Percentiles rank a stretch among this genome's conserved stretches.
Conservation (phyloP, 2,329 filamentous ascomycete genomes). For the Elsinoe arachidis region DNA sequence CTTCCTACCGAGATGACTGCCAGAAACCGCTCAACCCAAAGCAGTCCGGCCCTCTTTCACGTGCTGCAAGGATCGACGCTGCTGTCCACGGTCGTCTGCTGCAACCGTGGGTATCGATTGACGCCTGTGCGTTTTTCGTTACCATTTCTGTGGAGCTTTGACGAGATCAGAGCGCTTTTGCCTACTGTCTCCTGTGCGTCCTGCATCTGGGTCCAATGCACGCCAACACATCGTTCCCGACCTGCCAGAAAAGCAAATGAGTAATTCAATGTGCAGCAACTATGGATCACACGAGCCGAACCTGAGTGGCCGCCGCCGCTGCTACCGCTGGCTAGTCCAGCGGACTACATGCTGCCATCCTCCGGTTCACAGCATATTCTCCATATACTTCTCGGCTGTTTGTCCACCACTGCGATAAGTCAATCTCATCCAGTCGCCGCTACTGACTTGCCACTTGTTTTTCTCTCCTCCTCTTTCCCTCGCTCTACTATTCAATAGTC, state of each 20-base stretch:
- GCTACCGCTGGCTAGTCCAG: constrained; percentile 7
- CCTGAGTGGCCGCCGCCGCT: constrained; percentile 3
- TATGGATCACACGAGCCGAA: constrained; percentile 13
- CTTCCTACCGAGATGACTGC: constrained; percentile 13
- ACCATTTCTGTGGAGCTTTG: constrained; percentile 11
- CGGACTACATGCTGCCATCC: constrained; percentile 9
- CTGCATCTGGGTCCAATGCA: constrained; percentile 13
- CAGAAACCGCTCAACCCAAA: constrained; percentile 6
- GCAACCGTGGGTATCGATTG: constrained; percentile 5
- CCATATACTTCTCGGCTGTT: constrained; percentile 11
- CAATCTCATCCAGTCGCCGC: constrained; percentile 10
- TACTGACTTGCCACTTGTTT: not conserved
- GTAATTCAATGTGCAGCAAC: constrained; percentile 3
- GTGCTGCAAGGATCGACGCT: constrained; percentile 10
- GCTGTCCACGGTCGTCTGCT: not conserved
- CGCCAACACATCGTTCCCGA: constrained; percentile 15
- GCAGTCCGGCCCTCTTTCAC: constrained; percentile 5
- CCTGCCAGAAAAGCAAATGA: constrained; percentile 14
- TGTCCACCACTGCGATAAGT: constrained; percentile 8
- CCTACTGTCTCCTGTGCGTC: constrained; percentile 5
- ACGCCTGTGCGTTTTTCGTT: constrained; percentile 1
- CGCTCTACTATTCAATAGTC: constrained; percentile 5
- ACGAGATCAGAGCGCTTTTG: constrained; percentile 12
- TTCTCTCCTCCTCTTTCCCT: not conserved
- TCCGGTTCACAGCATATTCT: constrained; percentile 11